A percentile compares a stretch with the other conserved stretches of the same genome.
phyloP scores from a whole-genome alignment of 2,329 filamentous ascomycete genomes.

The Curvularia hawaiiensis region DNA sequence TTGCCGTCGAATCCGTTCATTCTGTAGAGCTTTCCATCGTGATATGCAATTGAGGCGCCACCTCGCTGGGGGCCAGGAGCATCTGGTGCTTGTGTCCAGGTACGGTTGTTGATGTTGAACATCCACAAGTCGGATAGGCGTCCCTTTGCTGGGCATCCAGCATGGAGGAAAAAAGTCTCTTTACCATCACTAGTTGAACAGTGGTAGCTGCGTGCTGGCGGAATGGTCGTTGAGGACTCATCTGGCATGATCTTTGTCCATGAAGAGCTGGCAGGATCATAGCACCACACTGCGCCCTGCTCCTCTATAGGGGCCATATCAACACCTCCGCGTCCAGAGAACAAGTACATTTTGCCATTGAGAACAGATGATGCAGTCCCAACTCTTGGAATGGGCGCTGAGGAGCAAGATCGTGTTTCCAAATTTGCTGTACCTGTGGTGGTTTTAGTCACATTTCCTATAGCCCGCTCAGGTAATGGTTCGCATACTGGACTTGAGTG shows the following conservation, averaged over 20 bases:
- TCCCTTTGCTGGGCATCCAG: constrained; percentile 70
- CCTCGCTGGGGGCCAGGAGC: constrained; percentile 71
- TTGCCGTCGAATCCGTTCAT: constrained; percentile 81
- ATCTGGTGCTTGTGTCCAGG: constrained; percentile 70
- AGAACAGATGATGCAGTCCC: constrained; percentile 75
- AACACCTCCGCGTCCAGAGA: constrained; percentile 75
- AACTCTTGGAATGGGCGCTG: constrained; percentile 69
- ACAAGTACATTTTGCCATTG: constrained; percentile 75
- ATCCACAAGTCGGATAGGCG: constrained; percentile 76
- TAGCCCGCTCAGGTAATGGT: constrained; percentile 17
- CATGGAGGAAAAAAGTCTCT: constrained; percentile 76
- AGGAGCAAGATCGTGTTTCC: constrained; percentile 29
- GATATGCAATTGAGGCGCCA: constrained; percentile 70
- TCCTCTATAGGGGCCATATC: constrained; percentile 76
- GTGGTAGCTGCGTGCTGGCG: constrained; percentile 74
- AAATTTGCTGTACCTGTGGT: constrained; percentile 51
- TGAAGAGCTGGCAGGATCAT: constrained; percentile 65
- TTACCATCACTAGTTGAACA: constrained; percentile 67
- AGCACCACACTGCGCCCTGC: constrained; percentile 75
- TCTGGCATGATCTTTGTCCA: constrained; percentile 71
- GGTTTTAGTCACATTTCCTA: constrained; percentile 26
- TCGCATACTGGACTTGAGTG: constrained; percentile 48
- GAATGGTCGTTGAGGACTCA: constrained; percentile 55
- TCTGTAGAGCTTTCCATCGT: constrained; percentile 70
- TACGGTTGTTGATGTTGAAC: constrained; percentile 67